A percentile compares a stretch with the other conserved stretches of the same genome.
Conservation (phyloP, 805 yeast species). For the Cyberlindnera euphorbiae region DNA sequence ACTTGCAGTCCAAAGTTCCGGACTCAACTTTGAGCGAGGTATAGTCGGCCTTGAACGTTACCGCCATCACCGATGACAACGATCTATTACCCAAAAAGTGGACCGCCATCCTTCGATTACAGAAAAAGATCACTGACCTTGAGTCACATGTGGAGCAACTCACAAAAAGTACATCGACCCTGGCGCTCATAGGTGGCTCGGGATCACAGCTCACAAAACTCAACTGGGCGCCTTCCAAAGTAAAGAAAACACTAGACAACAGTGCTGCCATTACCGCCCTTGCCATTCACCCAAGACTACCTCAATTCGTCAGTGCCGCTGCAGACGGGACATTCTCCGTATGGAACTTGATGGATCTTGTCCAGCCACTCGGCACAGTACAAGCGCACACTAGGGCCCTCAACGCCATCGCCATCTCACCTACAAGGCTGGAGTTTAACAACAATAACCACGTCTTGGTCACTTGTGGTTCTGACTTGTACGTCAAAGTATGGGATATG, state of each 20-base stretch:
- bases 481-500: constrained; percentile 70
- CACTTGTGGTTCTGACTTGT: constrained; percentile 45
- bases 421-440: constrained; percentile 28
- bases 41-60: constrained; percentile 21
- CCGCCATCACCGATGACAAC: constrained; percentile 23
- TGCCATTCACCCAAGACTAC: constrained; percentile 71
- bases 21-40: constrained; percentile 11
- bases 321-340: constrained; percentile 62
- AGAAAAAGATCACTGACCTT: constrained; percentile 63
- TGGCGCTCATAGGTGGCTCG: constrained; percentile 28
- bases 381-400: constrained; percentile 76
- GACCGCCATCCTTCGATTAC: constrained; percentile 79
- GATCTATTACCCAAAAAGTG: constrained; percentile 69
- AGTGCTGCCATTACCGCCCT: constrained; percentile 55
- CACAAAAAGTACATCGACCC: constrained; percentile 36
- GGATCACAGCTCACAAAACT: constrained; percentile 15
- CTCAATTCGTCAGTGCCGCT: constrained; percentile 59
- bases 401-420: constrained; percentile 54
- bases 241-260: constrained; percentile 22
- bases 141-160: constrained; percentile 54
- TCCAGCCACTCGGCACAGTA: constrained; percentile 56
- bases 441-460: constrained; percentile 32
- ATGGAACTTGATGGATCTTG: constrained; percentile 64
- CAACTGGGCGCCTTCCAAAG: constrained; percentile 25
- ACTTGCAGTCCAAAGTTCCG: constrained; percentile 33